A percentile compares a stretch with the other conserved stretches of the same genome.
phyloP scores from a whole-genome alignment of 257 asterid species.

The Solanum raphanifolium region DNA sequence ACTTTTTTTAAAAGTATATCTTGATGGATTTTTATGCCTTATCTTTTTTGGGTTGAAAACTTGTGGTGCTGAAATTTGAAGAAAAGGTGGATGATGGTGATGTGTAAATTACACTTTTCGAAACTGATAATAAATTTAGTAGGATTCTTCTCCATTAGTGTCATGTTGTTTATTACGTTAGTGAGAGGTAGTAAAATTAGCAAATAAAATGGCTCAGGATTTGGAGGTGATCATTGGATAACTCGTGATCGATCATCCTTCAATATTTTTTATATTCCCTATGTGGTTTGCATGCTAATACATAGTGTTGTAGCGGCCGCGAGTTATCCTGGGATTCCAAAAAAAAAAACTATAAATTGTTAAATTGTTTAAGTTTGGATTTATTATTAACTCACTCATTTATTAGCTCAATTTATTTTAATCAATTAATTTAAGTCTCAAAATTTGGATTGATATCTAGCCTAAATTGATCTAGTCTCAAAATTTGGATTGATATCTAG shows the following conservation, averaged over 20 bases:
- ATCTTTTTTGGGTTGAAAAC: background rate
- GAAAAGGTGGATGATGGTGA: background rate
- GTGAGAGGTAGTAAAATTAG: background rate
- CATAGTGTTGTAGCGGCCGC: no score
- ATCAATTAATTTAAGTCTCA: background rate
- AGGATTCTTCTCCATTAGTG: background rate
- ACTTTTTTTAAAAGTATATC: background rate
- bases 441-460: background rate
- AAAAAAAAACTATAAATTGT: no score
- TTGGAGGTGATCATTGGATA: no score
- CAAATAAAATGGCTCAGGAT: background rate
- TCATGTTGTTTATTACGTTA: background rate
- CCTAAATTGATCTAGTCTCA: no score
- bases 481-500: background rate
- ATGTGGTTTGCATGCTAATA: no score
- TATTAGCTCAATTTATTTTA: background rate
- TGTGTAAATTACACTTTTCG: background rate
- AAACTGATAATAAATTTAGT: background rate
- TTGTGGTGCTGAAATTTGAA: background rate
- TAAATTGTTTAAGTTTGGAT: background rate
- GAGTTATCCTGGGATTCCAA: no score
- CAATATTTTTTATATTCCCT: no score
- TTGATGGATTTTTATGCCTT: background rate
- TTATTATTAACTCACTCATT: background rate
- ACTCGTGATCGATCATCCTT: no score